phyloP scores from a whole-genome alignment of 768 basidiomycete species.

The Lactarius hatsudake region DNA sequence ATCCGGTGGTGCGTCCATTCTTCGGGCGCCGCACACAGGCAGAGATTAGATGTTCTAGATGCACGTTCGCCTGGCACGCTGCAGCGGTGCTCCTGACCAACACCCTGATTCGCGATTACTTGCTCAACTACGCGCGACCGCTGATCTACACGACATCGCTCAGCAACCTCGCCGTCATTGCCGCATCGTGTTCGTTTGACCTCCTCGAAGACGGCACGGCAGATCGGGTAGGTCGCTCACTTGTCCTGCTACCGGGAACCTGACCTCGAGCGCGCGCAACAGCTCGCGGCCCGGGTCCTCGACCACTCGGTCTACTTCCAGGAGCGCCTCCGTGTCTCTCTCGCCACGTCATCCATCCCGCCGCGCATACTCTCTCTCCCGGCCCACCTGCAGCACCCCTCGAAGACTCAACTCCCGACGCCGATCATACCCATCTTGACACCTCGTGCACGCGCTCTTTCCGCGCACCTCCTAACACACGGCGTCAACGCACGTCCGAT shows the following conservation, averaged over 20 bases:
- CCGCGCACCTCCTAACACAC: conserved; percentile 52
- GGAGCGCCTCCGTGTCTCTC: conserved; percentile 32
- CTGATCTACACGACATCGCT: conserved; percentile 91
- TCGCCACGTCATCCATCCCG: conserved; percentile 34
- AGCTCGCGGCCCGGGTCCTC: conserved; percentile 41
- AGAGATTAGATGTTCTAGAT: conserved; percentile 1
- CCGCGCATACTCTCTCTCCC: conserved; percentile 35
- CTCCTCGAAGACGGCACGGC: conserved; percentile 68
- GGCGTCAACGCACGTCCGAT: conserved; percentile 74
- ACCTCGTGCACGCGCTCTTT: conserved; percentile 68
- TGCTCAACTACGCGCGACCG: conserved; percentile 89
- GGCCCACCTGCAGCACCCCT: conserved; percentile 27
- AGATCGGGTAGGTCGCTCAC: conserved; percentile 44
- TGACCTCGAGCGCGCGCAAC: conserved; percentile 8
- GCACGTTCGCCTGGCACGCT: background rate
- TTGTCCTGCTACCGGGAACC: conserved; percentile 21
- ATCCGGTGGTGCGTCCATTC: conserved; percentile 66
- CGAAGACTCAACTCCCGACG: conserved; percentile 41
- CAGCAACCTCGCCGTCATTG: conserved; percentile 70
- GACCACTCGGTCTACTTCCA: conserved; percentile 44
- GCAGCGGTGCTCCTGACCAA: conserved; percentile 76
- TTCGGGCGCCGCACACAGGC: background rate
- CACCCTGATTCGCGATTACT: conserved; percentile 71
- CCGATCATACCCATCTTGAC: conserved; percentile 89
- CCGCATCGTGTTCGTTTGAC: conserved; percentile 77